Evolutionary conservation across 2,329 filamentous ascomycete species (phyloP), one percentile per base, ranked within the genome.

Genomic region (Fusarium sp.): DNA sequence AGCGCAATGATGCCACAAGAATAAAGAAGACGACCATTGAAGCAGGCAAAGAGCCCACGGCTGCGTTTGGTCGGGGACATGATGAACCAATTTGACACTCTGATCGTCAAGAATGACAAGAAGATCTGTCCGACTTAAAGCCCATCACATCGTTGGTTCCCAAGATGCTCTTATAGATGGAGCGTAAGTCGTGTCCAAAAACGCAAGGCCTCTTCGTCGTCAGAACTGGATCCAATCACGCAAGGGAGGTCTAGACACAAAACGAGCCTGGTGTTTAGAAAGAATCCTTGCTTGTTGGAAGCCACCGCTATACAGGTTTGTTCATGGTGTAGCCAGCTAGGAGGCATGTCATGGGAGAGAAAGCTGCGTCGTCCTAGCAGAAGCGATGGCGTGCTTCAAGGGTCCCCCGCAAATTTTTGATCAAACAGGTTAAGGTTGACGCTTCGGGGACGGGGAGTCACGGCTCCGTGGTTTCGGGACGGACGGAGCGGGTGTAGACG

Each of bases 1-100:
- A 84, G 45, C n/a, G 81, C 79, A 66, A 84, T 79, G 43, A 84
- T 61, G 18, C 57, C 31, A 11, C 75, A 69, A 5, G 74, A 72
- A 45, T 71, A 64, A 20, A 69, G 18, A 9, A 65, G 62, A 4
- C 52, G 50, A 22, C 60, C 60, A 54, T 64, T 64, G 29, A 62
- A 62, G 43, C 59, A 62, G 39, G 37, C 39, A 31, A 62, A n/a
- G 16, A 62, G 27, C 41, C 59, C 59, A 22, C 59, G 39, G 22
- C 5, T 45, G 10, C 41, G 39, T 20, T 48, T 62, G 2, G 43
- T 48, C 14, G 39, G 27, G 20, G 59, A 37, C 59, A 62, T 62
- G 29, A 35, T 37, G 24, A 20, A 29, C n/a, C 20, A 18, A n/a
- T 7, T 13, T n/a, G 27, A 31, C 6, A 18, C 27, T 24, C 13